A percentile compares a stretch with the other conserved stretches of the same genome.
Conservation (phyloP, 1,284 basidiomycete species). For the Wolfiporia cocos region DNA sequence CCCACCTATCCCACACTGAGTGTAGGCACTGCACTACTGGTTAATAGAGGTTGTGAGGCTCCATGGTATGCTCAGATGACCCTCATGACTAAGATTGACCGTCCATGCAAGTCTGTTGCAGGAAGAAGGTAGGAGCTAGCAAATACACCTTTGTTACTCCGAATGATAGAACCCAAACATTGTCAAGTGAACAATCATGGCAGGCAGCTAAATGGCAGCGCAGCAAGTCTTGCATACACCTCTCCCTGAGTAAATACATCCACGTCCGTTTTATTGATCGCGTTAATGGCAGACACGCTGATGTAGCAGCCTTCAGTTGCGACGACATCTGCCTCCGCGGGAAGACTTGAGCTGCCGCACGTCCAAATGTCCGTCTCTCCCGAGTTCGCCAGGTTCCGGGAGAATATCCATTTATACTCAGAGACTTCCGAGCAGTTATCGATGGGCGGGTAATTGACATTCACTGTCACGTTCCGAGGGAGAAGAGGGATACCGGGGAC, state of each 20-base stretch:
- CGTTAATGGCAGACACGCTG: slow-evolving; percentile 42
- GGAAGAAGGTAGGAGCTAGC: too few relatives aligned
- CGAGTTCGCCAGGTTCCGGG: slow-evolving; percentile 29
- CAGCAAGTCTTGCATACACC: slow-evolving; percentile 30
- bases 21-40: too few relatives aligned
- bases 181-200: too few relatives aligned
- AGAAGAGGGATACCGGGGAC: slow-evolving; percentile 27
- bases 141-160: too few relatives aligned
- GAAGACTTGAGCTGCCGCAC: slow-evolving; percentile 35
- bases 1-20: too few relatives aligned
- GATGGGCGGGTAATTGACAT: slow-evolving; percentile 45
- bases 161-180: too few relatives aligned
- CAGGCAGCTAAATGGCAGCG: slow-evolving; percentile 7
- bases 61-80: too few relatives aligned
- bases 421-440: slow-evolving; percentile 30
- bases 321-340: slow-evolving; percentile 34
- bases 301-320: slow-evolving; percentile 33
- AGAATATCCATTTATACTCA: slow-evolving; percentile 39
- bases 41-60: too few relatives aligned
- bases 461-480: slow-evolving; percentile 34
- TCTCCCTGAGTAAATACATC: slow-evolving; percentile 31
- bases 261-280: slow-evolving; percentile 38
- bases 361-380: slow-evolving; percentile 33
- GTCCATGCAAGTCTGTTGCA: too few relatives aligned
- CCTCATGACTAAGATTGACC: too few relatives aligned